Evolutionary conservation across 2,329 filamentous ascomycete genomes (phyloP).

Genomic region (Magnaporthiopsis incrustans): DNA sequence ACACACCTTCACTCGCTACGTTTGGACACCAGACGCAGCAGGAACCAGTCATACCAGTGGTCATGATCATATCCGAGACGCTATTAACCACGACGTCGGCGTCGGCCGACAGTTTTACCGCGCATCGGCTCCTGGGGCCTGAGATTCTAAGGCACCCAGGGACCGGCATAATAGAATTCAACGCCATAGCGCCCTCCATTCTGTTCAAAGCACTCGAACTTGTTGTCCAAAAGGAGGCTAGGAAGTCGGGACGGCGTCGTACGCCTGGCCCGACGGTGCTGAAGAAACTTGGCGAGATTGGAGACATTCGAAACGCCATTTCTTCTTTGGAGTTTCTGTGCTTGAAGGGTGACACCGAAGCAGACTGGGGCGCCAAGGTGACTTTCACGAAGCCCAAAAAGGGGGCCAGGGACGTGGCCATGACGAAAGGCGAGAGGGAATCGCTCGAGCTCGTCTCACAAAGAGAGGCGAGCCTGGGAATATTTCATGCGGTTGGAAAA

Average conservation of each 20-base stretch:
- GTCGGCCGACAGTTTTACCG: slow-evolving; percentile 84
- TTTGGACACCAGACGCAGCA: slow-evolving; percentile 32
- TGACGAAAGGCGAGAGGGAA: slow-evolving; percentile 73
- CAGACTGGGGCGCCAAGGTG: slow-evolving; percentile 68
- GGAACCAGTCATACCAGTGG: slow-evolving; percentile 58
- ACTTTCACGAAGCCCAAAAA: slow-evolving; percentile 63
- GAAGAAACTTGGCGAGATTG: slow-evolving; percentile 72
- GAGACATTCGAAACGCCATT: slow-evolving; percentile 87
- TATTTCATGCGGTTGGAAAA: slow-evolving; percentile 94
- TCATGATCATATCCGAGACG: slow-evolving; percentile 90
- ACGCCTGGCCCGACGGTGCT: slow-evolving; percentile 74
- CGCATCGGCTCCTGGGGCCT: slow-evolving; percentile 79
- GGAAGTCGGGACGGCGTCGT: slow-evolving; percentile 64
- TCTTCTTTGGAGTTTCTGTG: slow-evolving; percentile 90
- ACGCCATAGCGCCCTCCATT: slow-evolving; percentile 78
- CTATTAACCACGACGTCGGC: slow-evolving; percentile 78
- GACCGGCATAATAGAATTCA: slow-evolving; percentile 81
- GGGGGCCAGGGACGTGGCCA: slow-evolving; percentile 41
- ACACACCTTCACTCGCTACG: slow-evolving; percentile 47
- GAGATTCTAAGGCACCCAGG: slow-evolving; percentile 77
- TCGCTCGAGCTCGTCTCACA: slow-evolving; percentile 75
- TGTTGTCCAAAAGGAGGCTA: slow-evolving; percentile 77
- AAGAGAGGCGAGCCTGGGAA: slow-evolving; percentile 80
- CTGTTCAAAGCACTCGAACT: slow-evolving; percentile 77
- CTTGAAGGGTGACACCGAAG: slow-evolving; percentile 66